Percentiles rank a stretch among this genome's conserved stretches.
phyloP scores from a whole-genome alignment of 2,329 filamentous ascomycete genomes.

The Stachybotrys echinatus region DNA sequence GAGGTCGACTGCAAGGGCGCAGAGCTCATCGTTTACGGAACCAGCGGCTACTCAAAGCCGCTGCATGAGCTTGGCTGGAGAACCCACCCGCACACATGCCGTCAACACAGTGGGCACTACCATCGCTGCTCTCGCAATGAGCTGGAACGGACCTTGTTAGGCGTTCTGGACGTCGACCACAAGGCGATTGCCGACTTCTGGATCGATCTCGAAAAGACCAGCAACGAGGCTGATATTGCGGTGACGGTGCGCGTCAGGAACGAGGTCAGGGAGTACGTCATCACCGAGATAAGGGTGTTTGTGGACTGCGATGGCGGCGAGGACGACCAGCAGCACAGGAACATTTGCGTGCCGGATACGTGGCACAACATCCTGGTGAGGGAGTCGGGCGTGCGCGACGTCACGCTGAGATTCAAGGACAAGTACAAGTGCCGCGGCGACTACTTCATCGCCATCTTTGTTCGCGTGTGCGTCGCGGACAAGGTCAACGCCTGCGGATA shows the following conservation, averaged over 20 bases:
- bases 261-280: slow-evolving; percentile 6
- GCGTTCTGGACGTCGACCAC: slow-evolving; percentile 5
- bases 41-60: background rate
- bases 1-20: slow-evolving; percentile 3
- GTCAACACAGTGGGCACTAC: slow-evolving; percentile 10
- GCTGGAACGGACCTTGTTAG: slow-evolving; percentile 9
- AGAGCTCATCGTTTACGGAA: background rate
- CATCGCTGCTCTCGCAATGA: slow-evolving; percentile 8
- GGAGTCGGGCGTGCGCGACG: slow-evolving; percentile 11
- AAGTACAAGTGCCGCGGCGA: slow-evolving; percentile 14
- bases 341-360: slow-evolving; percentile 15
- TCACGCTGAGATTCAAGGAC: slow-evolving; percentile 12
- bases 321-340: slow-evolving; percentile 5
- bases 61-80: slow-evolving; percentile 6
- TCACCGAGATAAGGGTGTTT: slow-evolving; percentile 9
- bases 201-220: slow-evolving; percentile 11
- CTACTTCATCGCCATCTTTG: slow-evolving; percentile 16
- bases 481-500: slow-evolving; percentile 2
- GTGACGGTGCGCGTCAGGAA: slow-evolving; percentile 10
- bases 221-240: slow-evolving; percentile 6
- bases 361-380: slow-evolving; percentile 12
- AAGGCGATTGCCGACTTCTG: slow-evolving; percentile 9
- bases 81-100: slow-evolving; percentile 13
- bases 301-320: slow-evolving; percentile 10
- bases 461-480: slow-evolving; percentile 14